Evolutionary conservation across 257 asterid genomes (phyloP).

Genomic region (Solanum phureja): DNA sequence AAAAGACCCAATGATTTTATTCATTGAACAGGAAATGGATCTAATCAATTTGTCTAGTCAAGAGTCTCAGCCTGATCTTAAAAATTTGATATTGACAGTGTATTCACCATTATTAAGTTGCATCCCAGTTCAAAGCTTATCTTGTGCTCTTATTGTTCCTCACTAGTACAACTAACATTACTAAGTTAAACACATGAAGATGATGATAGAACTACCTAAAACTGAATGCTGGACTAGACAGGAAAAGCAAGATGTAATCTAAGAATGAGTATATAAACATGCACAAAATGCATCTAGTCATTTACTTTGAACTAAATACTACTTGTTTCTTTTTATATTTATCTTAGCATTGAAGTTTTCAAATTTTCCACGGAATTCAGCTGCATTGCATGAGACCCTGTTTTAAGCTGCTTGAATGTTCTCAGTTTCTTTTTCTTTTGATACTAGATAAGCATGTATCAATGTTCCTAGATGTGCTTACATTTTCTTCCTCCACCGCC

Average conservation of each 20-base stretch:
- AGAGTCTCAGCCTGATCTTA: not conserved
- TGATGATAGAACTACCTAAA: not conserved
- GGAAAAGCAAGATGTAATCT: not conserved
- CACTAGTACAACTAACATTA: not conserved
- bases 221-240: not conserved
- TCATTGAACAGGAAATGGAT: not conserved
- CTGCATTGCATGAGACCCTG: not conserved
- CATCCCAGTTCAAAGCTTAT: not conserved
- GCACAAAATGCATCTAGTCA: not conserved
- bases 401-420: not conserved
- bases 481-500: not conserved
- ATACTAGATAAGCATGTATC: not conserved
- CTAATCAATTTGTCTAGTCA: not conserved
- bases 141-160: not conserved
- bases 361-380: not conserved
- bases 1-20: not conserved
- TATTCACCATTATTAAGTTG: not conserved
- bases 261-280: not conserved
- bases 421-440: not conserved
- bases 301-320: not conserved
- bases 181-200: not conserved
- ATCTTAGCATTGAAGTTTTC: not conserved
- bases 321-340: not conserved
- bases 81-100: not conserved
- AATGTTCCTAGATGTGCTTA: not conserved